Evolutionary conservation across 345 rosid genomes (phyloP), one percentile per base, ranked within the genome.

Genomic region (Gossypium thurberi): DNA sequence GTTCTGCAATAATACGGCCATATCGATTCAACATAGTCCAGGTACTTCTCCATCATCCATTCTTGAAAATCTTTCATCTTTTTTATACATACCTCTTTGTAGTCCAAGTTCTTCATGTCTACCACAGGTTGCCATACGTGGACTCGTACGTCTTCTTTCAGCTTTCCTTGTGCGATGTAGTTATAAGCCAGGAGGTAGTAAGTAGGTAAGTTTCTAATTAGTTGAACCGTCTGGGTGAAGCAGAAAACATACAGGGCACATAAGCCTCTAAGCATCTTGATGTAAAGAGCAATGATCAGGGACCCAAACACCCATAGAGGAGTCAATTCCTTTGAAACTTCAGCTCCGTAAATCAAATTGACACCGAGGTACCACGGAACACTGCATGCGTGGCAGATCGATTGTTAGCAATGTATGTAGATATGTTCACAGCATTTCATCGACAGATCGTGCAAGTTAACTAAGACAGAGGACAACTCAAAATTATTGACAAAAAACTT

Each of bases 1-100:
- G 97, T 89, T 82, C 95, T 84, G 82, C 98, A 94, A 81, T 94
- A 92, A 79, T 81, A 83, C n/a, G 97, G 97, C 97, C 98, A 94
- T 80, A 94, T 76, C 40, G 91, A 89, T 75, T 94, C 97, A 73
- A 94, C 83, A 72, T 72, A 92, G 75, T 90, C 97, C 82, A 94
- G 70, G 80, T 89, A 87, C 78, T 70, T 84, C 83, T 94, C 98
- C 80, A 72, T 21, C 77, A 86, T 12, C 95, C 92, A 88, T 40
- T 65, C 91, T 84, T 78, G 80, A 46, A 91, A 66, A 78, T 77
- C 87, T 83, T 82, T 82, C 79, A 87, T 78, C 73, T 77, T 90
- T 75, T 67, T 84, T 76, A 86, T 82, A 0, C 83, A 78, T 28
- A 84, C 48, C 83, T 88, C 88, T 79, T 85, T 84, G 85, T 87